These are phyloP conservation scores for Globisporangium nunn DNA, from an alignment of 352 stramenopile species.

Conservation along the genomic window DNA sequence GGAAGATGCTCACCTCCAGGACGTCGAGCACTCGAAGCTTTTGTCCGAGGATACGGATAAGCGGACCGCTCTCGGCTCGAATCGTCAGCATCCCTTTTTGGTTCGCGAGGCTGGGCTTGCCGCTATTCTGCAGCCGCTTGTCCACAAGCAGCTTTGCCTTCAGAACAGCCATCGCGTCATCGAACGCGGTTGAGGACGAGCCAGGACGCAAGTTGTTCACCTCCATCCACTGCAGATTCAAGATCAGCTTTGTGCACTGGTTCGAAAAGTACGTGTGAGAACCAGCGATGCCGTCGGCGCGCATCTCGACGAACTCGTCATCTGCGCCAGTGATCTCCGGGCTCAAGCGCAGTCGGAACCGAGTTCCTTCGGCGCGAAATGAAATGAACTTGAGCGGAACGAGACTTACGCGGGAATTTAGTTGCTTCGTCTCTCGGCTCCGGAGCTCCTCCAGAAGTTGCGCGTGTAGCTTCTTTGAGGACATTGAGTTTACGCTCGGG, in stretches of 20 bases:
- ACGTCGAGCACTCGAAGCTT: constrained; percentile 71
- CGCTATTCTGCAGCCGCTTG: constrained; percentile 38
- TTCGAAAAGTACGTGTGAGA: constrained; percentile 64
- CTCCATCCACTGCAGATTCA: constrained; percentile 80
- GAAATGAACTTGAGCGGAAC: constrained; percentile 58
- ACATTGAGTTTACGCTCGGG: constrained; percentile 9
- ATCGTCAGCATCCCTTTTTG: constrained; percentile 74
- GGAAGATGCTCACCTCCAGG: constrained; percentile 78
- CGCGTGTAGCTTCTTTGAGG: constrained; percentile 50
- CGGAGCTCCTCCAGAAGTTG: constrained; percentile 66
- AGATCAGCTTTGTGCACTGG: constrained; percentile 62
- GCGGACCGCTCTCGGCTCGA: constrained; percentile 62
- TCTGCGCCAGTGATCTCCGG: constrained; percentile 47
- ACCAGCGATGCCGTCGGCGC: constrained; percentile 48
- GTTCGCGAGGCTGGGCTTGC: constrained; percentile 17
- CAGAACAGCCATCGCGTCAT: constrained; percentile 65
- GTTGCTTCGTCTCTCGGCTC: constrained; percentile 42
- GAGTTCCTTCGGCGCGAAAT: constrained; percentile 50
- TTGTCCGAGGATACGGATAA: constrained; percentile 54
- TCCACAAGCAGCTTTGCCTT: constrained; percentile 62
- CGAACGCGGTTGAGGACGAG: constrained; percentile 62
- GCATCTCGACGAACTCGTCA: constrained; percentile 73
- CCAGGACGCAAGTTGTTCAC: constrained; percentile 77
- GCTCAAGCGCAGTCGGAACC: constrained; percentile 49
- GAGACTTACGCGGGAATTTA: constrained; percentile 25